Evolutionary conservation across 2,329 filamentous ascomycete species (phyloP), one percentile per base, ranked within the genome.

Genomic region (Arachnomyces sp.): DNA sequence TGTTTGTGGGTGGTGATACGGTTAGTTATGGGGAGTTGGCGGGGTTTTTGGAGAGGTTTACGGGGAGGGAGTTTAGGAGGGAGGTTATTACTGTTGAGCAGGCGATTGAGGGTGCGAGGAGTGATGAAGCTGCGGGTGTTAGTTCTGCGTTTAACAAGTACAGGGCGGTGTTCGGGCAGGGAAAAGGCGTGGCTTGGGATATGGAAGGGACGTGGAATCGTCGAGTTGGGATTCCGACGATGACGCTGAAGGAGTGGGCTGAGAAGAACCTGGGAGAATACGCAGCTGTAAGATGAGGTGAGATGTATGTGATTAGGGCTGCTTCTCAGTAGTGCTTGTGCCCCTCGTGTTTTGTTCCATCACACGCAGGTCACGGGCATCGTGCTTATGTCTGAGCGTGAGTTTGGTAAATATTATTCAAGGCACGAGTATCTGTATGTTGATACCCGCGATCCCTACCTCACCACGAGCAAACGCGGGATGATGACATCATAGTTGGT

Each of bases 1-100:
- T 82, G 1, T 81, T 70, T 54, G 67, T 72, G 2, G 77, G 73
- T 0, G 79, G 81, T 0, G 77, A 84, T 44, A 82, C 79, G 0
- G 49, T 82, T 2, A 72, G 65, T 11, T 84, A 82, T 59, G 55
- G 44, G 1, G 47, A 65, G 31, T 48, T 82, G 33, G 77, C 73
- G 2, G 68, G 74, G 14, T 47, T 75, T 4, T 52, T 83, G 4
- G 72, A 74, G 38, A 51, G 52, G 12, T 61, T 67, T 3, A 63
- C 63, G 7, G 59, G 62, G 0, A 61, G 46, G 18, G 34, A 53
- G 33, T 68, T 82, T 14, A 51, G 56, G 41, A 66, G 68, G 32
- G 71, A 74, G 53, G 52, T 71, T 15, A 77, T 76, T 71, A 66
- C 61, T 30, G 42, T 70, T 15, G 58, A 63, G 1, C 50, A 59